Base-by-base conservation (phyloP, 1,284 basidiomycete genomes). In the Anthracocystis panici-leucophaei region DNA sequence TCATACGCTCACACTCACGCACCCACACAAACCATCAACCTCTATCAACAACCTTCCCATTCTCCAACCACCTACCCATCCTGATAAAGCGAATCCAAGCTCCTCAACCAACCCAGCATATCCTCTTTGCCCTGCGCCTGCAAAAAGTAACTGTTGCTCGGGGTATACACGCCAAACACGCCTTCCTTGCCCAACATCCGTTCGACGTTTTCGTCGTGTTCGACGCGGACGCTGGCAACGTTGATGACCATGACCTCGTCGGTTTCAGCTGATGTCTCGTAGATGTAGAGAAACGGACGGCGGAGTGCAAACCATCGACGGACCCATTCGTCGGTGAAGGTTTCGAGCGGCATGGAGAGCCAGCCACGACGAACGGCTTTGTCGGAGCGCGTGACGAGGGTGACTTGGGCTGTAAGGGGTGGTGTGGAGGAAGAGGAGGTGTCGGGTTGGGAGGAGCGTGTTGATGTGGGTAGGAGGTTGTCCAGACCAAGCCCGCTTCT, bases 241-340 rank as follows among this genome's bases (percentile, higher is more conserved):
- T 93, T 93, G 83, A 98, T 91, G 57, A 97, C 88, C 54, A 80
- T 77, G 8, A 91, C 87, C 86, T 97, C 94, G 80, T 94, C 92
- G 18, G 92, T 84, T 85, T 97, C 93, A 73, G 91, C 90, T 9
- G 91, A 91, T 73, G 91, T 90, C 31, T 89, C 88, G 87, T 95
- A 97, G 62, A 97, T 88, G 81, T 94, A 91, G 5, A 98, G 88
- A 86, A 96, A 95, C 0, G 96, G 96, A 81, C 80, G 63, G 83
- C 91, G 89, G n/a, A 98, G 88, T 14, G 94, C 92, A 83, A 96
- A 95, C 90, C 92, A 94, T 48, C 91, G 88, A 82, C 90, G 90
- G 74, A 91, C 90, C 95, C 96, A 98, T 20, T 87, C 84, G 82
- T 94, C 91, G 72, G 90, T 89, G 35, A 89, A 90, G 8, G 94